Evolutionary conservation across 2,329 filamentous ascomycete genomes (phyloP).

Genomic region (Paraconiothyrium brasiliense): DNA sequence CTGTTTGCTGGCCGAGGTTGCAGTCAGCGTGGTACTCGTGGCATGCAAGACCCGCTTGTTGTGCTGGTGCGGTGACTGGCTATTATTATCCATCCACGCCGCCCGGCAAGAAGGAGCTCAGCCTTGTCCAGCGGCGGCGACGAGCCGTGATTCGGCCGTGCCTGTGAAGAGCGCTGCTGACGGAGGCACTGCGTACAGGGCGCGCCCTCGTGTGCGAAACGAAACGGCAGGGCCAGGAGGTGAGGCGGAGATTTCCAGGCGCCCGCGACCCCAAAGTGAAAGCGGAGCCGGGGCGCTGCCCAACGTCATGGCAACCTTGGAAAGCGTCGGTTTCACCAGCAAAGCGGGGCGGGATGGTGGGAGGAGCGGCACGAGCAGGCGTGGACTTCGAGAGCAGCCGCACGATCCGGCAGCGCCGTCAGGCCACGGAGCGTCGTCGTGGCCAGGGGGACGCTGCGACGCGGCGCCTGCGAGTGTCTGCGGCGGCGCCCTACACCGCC

Average conservation of each 20-base stretch:
- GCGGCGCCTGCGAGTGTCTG: slow-evolving; percentile 1
- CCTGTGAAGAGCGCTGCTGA: not conserved
- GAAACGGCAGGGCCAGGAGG: not conserved
- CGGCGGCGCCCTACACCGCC: not conserved
- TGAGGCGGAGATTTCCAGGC: slow-evolving; percentile 22
- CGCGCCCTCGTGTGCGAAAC: not conserved
- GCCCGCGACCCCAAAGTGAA: not conserved
- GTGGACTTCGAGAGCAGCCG: slow-evolving; percentile 2
- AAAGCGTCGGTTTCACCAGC: slow-evolving; percentile 2
- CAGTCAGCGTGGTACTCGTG: slow-evolving; percentile 7
- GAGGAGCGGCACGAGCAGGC: slow-evolving; percentile 12
- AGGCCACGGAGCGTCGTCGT: not conserved
- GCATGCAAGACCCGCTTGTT: not conserved
- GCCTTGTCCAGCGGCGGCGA: slow-evolving; percentile 15
- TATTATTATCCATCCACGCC: slow-evolving; percentile 13
- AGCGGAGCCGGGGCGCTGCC: slow-evolving; percentile 3
- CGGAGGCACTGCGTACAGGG: not conserved
- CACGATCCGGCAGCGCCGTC: slow-evolving; percentile 9
- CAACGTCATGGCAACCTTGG: slow-evolving; percentile 14
- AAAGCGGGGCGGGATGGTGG: slow-evolving; percentile 15
- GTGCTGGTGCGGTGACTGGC: slow-evolving; percentile 11
- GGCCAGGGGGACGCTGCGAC: not conserved
- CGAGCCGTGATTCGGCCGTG: slow-evolving; percentile 2
- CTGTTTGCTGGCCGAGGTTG: not conserved
- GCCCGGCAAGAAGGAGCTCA: not conserved